Evolutionary conservation across 805 yeast species (phyloP), one percentile per base, ranked within the genome.

Genomic region (Teunomyces tritomae): DNA sequence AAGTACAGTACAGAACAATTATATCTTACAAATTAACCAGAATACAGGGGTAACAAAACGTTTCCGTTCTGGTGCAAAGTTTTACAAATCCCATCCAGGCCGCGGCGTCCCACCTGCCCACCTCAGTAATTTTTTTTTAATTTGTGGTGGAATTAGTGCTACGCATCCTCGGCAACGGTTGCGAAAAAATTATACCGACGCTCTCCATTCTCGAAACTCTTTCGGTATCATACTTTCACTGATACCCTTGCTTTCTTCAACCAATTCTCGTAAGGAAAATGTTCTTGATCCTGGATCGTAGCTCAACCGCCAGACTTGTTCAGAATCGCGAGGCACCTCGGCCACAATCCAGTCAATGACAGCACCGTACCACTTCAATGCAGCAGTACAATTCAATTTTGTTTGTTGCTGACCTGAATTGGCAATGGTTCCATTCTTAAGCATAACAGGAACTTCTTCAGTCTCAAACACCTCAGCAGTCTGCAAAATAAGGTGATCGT

Each of bases 301-400:
- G n/a, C 76, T 73, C 50, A 83, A 66, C 47, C 76, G 70, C 73
- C 78, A 81, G 1, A 80, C 77, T 17, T 68, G 63, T 49, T 82
- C 82, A 43, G 61, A 68, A 37, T 79, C 79, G 27, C 73, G 69
- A 9, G 88, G 85, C 14, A 73, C 52, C 41, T 55, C 59, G 17
- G 74, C 75, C 36, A 71, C 71, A 29, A 92, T 62, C 96, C 96
- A 90, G 48, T 87, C 89, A 46, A 89, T 71, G 14, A 85, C 77
- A 0, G 94, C 90, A 3, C 92, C 92, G 64, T 89, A 87, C 82
- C 95, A 94, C 57, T 84, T 87, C 44, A 92, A 72, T 7, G 92
- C 83, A 47, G 84, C 89, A 65, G 83, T 79, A 54, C 96, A 92
- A 58, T 82, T 82, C 64, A 88, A 81, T 45, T 73, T 76, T 50